Base-by-base conservation (phyloP, 1,139 yeast species). In the Pneumocystis carinii region DNA sequence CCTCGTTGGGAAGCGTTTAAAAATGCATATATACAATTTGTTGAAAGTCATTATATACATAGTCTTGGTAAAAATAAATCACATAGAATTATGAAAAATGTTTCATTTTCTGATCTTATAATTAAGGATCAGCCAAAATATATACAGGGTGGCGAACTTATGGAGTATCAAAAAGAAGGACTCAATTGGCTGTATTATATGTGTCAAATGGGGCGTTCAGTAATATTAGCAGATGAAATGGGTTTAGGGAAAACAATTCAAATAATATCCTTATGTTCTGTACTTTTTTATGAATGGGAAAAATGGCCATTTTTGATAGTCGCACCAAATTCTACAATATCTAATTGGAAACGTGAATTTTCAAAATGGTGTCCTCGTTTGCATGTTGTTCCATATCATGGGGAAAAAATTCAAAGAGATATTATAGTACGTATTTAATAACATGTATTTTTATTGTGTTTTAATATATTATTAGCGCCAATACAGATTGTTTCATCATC, bases 221-320 rank as follows among this genome's bases (percentile, higher is more conserved):
- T 97, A 61, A 90, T 92, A 61, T 79, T 92, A 65, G 98, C 98
- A 10, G 98, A 92, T 75, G 98, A 92, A 74, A 92, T 92, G 98
- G 98, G 98, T 1, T 79, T 92, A 65, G 98, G 98, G 66, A 92
- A 92, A 73, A 92, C 98, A 0, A 78, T 92, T 66, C 98, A 92
- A 73, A 89, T 97, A 0, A 89, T 92, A 66, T 83, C 97, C 5
- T 69, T 69, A 61, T 57, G 63, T 10, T 63, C 68, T 39, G 66
- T 66, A 2, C 36, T 68, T 36, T 62, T 60, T 53, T 64, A 66
- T 37, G 63, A 61, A 36, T 66, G 67, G 62, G 64, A 61, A 4
- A 57, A 64, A 32, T 67, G 68, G 61, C 90, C 89, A 29, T 86
- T 85, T 70, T 78, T 87, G 70, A 89, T 87, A 24, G 84, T 87